These are phyloP conservation scores for Acorus calamus DNA, from an alignment of 106 monocot species.

Conservation along the genomic window DNA sequence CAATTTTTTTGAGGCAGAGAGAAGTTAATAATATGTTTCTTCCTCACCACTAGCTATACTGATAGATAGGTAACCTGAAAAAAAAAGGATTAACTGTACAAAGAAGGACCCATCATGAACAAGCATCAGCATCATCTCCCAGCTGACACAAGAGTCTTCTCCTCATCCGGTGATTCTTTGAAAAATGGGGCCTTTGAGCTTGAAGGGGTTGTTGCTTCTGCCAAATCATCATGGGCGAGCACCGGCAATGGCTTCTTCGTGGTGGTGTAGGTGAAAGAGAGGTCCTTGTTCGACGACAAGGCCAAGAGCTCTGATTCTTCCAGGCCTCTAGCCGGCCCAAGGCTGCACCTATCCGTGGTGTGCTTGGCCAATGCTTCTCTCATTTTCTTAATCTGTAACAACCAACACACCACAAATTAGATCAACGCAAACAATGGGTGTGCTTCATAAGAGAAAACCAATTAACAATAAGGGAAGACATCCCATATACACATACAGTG, in stretches of 20 bases:
- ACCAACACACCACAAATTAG: not conserved
- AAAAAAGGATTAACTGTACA: constrained; percentile 9
- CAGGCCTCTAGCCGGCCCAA: constrained; percentile 77
- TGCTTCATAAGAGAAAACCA: not conserved
- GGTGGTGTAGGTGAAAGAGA: constrained; percentile 52
- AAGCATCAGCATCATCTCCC: constrained; percentile 17
- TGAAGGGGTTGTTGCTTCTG: constrained; percentile 6
- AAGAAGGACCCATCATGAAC: not conserved
- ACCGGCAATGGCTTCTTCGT: constrained; percentile 13
- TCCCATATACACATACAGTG: constrained; percentile 41
- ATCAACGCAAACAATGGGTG: not conserved
- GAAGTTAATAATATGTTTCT: not conserved
- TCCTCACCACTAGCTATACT: not conserved
- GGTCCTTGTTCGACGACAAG: constrained; percentile 68
- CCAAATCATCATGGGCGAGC: not conserved
- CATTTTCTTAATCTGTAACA: constrained; percentile 86
- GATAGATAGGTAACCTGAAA: constrained; percentile 5
- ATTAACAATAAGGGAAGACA: not conserved
- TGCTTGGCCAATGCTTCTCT: constrained; percentile 87
- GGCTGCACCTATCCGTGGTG: constrained; percentile 56
- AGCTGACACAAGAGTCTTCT: constrained; percentile 18
- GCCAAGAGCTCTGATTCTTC: constrained; percentile 81
- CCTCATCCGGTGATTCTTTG: constrained; percentile 2
- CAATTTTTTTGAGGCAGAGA: no score
- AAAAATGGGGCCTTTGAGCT: not conserved